Conservation (phyloP, 257 asterid species). For the Coffea canephora region DNA sequence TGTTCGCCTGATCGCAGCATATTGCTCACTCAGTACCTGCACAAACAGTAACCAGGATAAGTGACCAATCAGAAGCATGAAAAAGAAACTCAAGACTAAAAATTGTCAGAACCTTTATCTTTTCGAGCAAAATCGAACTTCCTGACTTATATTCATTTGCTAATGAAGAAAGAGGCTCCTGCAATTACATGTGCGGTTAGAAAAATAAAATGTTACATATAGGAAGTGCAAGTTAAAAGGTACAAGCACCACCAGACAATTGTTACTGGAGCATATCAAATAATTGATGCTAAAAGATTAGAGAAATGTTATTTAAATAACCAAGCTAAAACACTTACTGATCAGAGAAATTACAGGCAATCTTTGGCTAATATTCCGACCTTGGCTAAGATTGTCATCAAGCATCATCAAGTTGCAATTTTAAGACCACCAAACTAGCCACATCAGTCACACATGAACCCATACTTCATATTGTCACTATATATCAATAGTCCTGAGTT, state of each 20-base stretch:
- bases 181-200: conserved; percentile 14
- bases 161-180: conserved; percentile 86
- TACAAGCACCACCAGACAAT: conserved; percentile 5
- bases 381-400: not conserved
- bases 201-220: not conserved
- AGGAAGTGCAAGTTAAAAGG: conserved; percentile 3
- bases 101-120: conserved; percentile 63
- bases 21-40: conserved; percentile 72
- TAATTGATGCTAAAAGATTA: not conserved
- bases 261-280: not conserved
- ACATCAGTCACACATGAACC: not conserved
- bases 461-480: not conserved
- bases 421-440: not conserved
- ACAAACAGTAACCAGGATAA: not conserved
- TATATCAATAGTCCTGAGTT: not conserved
- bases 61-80: conserved; percentile 4
- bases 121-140: conserved; percentile 75
- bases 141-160: conserved; percentile 80
- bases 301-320: not conserved
- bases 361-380: not conserved
- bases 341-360: not conserved
- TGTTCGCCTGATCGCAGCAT: conserved; percentile 83
- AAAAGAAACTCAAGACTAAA: not conserved
- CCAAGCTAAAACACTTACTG: not conserved
- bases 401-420: not conserved